Percentiles rank a stretch among this genome's conserved stretches.
Evolutionary conservation across 257 asterid genomes (phyloP).

Genomic region (Ligustrum vulgare): DNA sequence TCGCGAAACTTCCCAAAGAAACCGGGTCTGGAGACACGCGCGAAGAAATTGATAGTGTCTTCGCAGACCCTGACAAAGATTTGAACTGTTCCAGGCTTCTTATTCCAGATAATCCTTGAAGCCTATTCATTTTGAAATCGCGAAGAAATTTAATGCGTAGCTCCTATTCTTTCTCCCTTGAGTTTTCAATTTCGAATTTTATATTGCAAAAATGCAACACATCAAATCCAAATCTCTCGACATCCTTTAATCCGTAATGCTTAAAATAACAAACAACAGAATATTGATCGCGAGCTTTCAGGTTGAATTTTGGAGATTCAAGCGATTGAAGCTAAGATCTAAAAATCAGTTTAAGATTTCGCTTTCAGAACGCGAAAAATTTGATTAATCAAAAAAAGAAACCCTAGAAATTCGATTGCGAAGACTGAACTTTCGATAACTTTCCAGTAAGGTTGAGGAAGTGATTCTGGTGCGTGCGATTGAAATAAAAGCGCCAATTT

Average conservation of each 20-base stretch:
- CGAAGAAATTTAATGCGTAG: slow-evolving; percentile 28
- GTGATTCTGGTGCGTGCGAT: slow-evolving; percentile 11
- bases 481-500: slow-evolving; percentile 43
- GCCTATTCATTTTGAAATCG: slow-evolving; percentile 55
- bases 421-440: slow-evolving; percentile 9
- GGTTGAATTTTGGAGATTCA: slow-evolving; percentile 4
- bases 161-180: slow-evolving; percentile 15
- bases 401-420: slow-evolving; percentile 20
- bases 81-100: slow-evolving; percentile 62
- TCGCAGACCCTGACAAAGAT: slow-evolving; percentile 44
- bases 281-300: slow-evolving; percentile 12
- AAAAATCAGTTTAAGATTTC: background rate
- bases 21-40: slow-evolving; percentile 49
- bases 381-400: slow-evolving; percentile 10
- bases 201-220: background rate
- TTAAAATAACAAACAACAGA: slow-evolving; percentile 13
- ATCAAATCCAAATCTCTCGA: background rate
- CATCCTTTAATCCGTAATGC: slow-evolving; percentile 6
- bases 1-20: slow-evolving; percentile 74
- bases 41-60: slow-evolving; percentile 42
- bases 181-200: background rate
- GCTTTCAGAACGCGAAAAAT: slow-evolving; percentile 12
- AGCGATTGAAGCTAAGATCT: background rate
- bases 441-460: slow-evolving; percentile 16
- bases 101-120: slow-evolving; percentile 66